Percentiles rank a stretch among this genome's conserved stretches.
Conservation (phyloP, 2,329 filamentous ascomycete species). For the Triangularia verruculosa region DNA sequence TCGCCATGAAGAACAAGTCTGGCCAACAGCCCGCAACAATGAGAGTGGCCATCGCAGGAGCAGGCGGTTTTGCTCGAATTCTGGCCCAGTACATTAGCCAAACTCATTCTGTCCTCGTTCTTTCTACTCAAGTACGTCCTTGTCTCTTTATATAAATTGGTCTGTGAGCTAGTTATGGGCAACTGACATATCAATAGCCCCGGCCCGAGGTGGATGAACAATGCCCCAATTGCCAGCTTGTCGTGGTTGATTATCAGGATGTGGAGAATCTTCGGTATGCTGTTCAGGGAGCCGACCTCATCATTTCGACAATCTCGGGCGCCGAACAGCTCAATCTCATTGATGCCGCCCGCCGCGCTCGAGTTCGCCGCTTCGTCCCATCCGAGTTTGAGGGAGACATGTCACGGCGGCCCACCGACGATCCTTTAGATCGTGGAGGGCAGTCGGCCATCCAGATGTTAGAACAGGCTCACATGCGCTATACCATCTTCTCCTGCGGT, state of each 20-base stretch:
- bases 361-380: slow-evolving; percentile 68
- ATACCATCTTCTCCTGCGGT: slow-evolving; percentile 70
- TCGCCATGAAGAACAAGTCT: slow-evolving; percentile 22
- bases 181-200: slow-evolving; percentile 37
- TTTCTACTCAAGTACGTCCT: slow-evolving; percentile 59
- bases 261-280: slow-evolving; percentile 58
- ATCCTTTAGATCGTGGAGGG: slow-evolving; percentile 61
- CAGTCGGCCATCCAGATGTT: slow-evolving; percentile 55
- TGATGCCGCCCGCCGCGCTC: slow-evolving; percentile 62
- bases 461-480: slow-evolving; percentile 56
- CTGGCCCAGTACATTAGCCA: slow-evolving; percentile 56
- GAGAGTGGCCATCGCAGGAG: slow-evolving; percentile 49
- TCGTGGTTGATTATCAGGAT: slow-evolving; percentile 65
- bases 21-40: slow-evolving; percentile 36
- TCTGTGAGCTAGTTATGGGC: not conserved
- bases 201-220: slow-evolving; percentile 51
- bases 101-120: slow-evolving; percentile 67
- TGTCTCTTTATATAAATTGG: no score
- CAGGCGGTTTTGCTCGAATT: slow-evolving; percentile 44
- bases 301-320: slow-evolving; percentile 71
- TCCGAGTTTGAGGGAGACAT: slow-evolving; percentile 72
- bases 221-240: slow-evolving; percentile 59
- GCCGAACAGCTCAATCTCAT: slow-evolving; percentile 67
- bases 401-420: slow-evolving; percentile 49
- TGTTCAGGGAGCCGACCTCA: slow-evolving; percentile 68